These are phyloP conservation scores for Fraxinus paxiana DNA, from an alignment of 305 asterid genomes.

Conservation along the genomic window DNA sequence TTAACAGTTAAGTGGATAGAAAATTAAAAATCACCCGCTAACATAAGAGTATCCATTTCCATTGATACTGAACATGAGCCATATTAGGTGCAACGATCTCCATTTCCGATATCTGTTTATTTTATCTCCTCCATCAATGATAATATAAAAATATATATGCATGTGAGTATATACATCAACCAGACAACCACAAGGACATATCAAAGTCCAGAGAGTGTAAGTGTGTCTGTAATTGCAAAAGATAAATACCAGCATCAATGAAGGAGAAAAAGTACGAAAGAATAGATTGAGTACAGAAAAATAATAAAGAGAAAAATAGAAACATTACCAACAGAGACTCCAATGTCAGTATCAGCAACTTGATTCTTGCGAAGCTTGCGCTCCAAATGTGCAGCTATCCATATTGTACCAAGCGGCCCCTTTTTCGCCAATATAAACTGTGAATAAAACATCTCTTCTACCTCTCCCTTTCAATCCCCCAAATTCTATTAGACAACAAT, in stretches of 20 bases:
- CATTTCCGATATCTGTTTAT: neutral
- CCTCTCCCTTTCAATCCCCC: neutral
- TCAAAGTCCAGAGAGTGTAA: neutral
- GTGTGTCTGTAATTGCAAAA: neutral
- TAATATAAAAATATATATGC: neutral
- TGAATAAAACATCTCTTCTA: slow-evolving; percentile 69
- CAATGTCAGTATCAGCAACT: slow-evolving; percentile 98
- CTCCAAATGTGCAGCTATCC: slow-evolving; percentile 99
- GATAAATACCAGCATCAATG: neutral
- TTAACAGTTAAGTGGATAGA: neutral
- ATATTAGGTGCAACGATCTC: neutral
- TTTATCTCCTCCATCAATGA: neutral
- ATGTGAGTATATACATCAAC: neutral
- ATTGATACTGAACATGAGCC: neutral
- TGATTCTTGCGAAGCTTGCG: slow-evolving; percentile 96
- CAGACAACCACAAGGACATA: neutral
- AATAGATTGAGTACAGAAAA: neutral
- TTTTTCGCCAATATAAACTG: slow-evolving; percentile 93
- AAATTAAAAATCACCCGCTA: neutral
- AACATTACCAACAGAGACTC: slow-evolving; percentile 79
- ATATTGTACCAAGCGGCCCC: slow-evolving; percentile 93
- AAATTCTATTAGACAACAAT: neutral
- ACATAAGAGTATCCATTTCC: neutral
- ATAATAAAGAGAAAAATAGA: neutral
- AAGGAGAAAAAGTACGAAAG: neutral